Evolutionary conservation across 192 early-diverging fungal genomes (phyloP), one percentile per base, ranked within the genome.

Genomic region (Thamnidium elegans): DNA sequence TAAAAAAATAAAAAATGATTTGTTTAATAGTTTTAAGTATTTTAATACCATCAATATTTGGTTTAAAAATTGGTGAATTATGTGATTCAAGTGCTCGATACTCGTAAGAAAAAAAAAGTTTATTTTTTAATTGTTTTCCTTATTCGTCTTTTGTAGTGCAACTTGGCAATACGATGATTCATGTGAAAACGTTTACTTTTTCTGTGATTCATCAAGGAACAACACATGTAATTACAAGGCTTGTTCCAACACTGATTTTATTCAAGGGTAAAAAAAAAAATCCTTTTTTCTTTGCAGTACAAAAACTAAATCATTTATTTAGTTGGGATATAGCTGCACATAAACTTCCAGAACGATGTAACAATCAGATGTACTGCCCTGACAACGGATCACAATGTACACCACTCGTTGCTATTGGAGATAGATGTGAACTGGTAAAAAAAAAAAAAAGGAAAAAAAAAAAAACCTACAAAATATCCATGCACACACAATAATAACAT

Each of bases 221-320:
- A 71, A 42, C 0, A 59, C 56, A 21, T 76, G 74, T 30, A 51
- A 67, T 11, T 67, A 60, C 36, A 71, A 63, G 42, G 69, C 61
- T 1, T 76, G 74, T 21, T 50, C 74, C 13, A 76, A 76, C 50
- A 60, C 65, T n/a, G 74, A 76, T 54, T 76, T 65, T 58, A 70
- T 68, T 23, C 31, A 60, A 58, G 54, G 61, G 71, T 72, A 67
- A 26, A 23, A 42, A 21, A 5, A 7, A 36, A 50, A 30, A 15
- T 15, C n/a, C n/a, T n/a, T 23, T 8, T 15, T 14, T 50, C 51
- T 23, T 30, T 60, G 13, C 39, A 9, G 19, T 26, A 26, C 26
- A 26, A 26, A 26, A 26, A 34, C 21, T 53, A 11, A 54, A 43
- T 34, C 3, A 32, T 34, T 50, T 51, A 36, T 7, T 62, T 45